Percentiles rank a stretch among this genome's conserved stretches.
These are phyloP conservation scores for Neurospora africana DNA, from an alignment of 495 filamentous ascomycete genomes.

Conservation along the genomic window DNA sequence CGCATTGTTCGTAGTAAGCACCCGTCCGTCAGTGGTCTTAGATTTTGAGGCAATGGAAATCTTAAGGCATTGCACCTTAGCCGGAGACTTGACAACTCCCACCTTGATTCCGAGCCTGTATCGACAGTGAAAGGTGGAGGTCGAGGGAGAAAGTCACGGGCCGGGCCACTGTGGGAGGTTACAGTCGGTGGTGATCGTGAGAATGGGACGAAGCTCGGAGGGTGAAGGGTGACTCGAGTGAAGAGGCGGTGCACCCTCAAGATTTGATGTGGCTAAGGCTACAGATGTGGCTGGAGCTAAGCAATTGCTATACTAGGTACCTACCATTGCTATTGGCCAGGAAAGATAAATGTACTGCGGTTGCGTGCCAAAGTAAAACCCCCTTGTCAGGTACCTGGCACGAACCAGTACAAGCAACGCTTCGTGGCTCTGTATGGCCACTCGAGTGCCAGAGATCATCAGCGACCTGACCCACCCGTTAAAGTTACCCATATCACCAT, in stretches of 20 bases:
- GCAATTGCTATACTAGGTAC: too few species aligned
- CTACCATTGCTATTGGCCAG: background rate
- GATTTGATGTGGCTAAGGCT: background rate
- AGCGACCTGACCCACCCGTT: too few species aligned
- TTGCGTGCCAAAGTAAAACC: too few species aligned
- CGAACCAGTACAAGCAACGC: too few species aligned
- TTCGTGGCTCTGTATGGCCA: too few species aligned
- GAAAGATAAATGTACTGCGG: background rate
- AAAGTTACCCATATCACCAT: too few species aligned
- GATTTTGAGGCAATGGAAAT: background rate
- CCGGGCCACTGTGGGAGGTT: background rate
- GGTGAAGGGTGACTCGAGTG: too few species aligned
- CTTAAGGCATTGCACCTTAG: background rate
- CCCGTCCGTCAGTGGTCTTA: background rate
- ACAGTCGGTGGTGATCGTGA: background rate
- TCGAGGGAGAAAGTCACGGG: background rate
- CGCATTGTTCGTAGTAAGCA: background rate
- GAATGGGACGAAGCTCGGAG: background rate
- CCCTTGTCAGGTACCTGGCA: too few species aligned
- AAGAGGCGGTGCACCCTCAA: background rate
- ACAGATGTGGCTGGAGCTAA: background rate
- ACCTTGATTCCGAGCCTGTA: background rate
- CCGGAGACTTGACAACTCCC: background rate
- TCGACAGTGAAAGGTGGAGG: background rate
- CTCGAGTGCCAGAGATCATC: too few species aligned